Evolutionary conservation across 352 stramenopile genomes (phyloP), one percentile per base, ranked within the genome.

Genomic region (Globisporangium okanoganense): DNA sequence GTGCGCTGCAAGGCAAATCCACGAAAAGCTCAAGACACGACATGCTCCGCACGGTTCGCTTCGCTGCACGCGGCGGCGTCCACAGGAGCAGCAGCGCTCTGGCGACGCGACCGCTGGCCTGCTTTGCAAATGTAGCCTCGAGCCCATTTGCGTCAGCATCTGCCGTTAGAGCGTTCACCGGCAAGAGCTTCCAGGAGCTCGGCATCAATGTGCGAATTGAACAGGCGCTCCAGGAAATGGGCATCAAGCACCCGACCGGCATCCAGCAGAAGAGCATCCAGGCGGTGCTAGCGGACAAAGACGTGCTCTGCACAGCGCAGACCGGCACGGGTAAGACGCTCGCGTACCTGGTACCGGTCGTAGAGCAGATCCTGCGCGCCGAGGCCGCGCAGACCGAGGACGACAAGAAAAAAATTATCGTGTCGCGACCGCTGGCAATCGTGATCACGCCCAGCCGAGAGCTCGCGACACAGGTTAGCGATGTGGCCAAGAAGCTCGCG

Each of bases 241-340:
- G 71, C 10, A 73, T 90, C 50, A 52, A 64, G 3, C 56, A 48
- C 3, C 78, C 78, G 24, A 90, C 76, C 2, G 63, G 44, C 54
- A 90, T 90, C 62, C 80, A 90, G 40, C 33, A 67, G 41, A 82
- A 87, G 61, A 82, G 68, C 43, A 80, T 88, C 40, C 53, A 69
- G 8, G 64, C 71, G 36, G 75, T 87, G 13, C 58, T 90, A 10
- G 64, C 62, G n/a, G 53, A 69, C 10, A 69, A 84, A 40, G 62
- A 67, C 38, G 62, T 58, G 56, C 56, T 90, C n/a, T 88, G 78
- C 57, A 67, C 79, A 13, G 80, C 79, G 12, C 78, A 87, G 51
- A 90, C 80, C 4, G 80, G 80, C 13, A 90, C 78, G 3, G 80
- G 80, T 56, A 90, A 90, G 67, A 90, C 80, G 20, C 59, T 90